A percentile compares a stretch with the other conserved stretches of the same genome.
These are phyloP conservation scores for Persicaria maculosa DNA, from an alignment of 148 eudicot genomes.

Conservation along the genomic window DNA sequence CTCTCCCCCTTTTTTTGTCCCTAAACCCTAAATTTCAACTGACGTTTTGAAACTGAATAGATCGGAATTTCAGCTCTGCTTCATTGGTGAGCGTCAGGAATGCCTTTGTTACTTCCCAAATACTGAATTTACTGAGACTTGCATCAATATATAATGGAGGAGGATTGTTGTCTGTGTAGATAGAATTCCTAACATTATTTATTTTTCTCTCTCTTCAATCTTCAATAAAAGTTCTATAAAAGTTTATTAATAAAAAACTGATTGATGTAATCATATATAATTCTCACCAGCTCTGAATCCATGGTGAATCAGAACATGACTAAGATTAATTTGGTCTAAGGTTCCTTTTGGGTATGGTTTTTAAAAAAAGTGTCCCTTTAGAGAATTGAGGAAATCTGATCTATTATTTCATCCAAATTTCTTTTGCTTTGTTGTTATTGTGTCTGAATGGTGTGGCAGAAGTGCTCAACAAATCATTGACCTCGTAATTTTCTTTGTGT, in stretches of 20 bases:
- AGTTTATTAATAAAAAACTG: too few relatives aligned
- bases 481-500: neutral
- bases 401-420: neutral
- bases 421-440: neutral
- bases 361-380: neutral
- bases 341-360: neutral
- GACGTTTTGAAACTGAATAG: neutral
- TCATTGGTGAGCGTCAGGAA: slow-evolving; percentile 10
- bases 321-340: neutral
- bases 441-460: neutral
- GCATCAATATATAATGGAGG: neutral
- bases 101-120: neutral
- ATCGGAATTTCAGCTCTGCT: neutral
- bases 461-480: neutral
- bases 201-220: too few relatives aligned
- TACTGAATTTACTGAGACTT: neutral
- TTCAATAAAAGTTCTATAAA: neutral
- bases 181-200: neutral
- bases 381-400: neutral
- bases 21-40: neutral
- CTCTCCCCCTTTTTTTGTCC: neutral
- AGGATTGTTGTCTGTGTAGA: neutral
- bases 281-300: neutral
- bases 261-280: neutral
- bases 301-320: neutral